Evolutionary conservation across 1,284 basidiomycete species (phyloP).

Genomic region (Ceratorhiza oryzae-sativae): DNA sequence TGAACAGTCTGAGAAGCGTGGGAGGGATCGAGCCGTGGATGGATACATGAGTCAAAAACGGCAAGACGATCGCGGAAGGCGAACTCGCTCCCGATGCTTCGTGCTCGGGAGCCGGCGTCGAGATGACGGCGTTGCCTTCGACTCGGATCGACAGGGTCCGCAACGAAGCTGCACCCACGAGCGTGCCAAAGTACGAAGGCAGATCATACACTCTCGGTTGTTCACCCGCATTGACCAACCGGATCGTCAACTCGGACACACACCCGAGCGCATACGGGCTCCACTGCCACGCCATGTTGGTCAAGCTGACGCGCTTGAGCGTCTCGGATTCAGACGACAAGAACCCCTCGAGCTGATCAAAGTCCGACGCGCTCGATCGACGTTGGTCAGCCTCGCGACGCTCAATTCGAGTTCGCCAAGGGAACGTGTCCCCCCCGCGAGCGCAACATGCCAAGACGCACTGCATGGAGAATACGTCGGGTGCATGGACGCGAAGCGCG

Average conservation of each 20-base stretch:
- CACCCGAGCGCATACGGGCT: constrained; percentile 30
- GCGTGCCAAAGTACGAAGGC: constrained; percentile 28
- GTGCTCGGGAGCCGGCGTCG: not conserved
- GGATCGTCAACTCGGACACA: constrained; percentile 3
- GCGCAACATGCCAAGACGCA: not conserved
- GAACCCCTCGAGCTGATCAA: not conserved
- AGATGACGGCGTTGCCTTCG: not conserved
- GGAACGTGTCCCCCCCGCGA: not conserved
- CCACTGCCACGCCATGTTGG: constrained; percentile 36
- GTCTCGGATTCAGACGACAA: constrained; percentile 9
- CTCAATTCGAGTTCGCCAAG: not conserved
- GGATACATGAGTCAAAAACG: constrained; percentile 8
- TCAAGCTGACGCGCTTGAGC: not conserved
- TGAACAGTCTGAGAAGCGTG: constrained; percentile 15
- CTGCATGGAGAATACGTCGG: constrained; percentile 25
- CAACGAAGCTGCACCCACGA: constrained; percentile 22
- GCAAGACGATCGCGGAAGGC: constrained; percentile 13
- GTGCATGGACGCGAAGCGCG: not conserved
- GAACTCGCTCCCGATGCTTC: not conserved
- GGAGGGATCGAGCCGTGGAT: constrained; percentile 14
- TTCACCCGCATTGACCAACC: not conserved
- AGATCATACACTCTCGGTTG: constrained; percentile 7
- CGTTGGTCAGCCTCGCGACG: not conserved
- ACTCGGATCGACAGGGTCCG: not conserved
- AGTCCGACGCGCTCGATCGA: constrained; percentile 19